Evolutionary conservation across 2,329 filamentous ascomycete species (phyloP), one percentile per base, ranked within the genome.

Genomic region (Ilyonectria sp.): DNA sequence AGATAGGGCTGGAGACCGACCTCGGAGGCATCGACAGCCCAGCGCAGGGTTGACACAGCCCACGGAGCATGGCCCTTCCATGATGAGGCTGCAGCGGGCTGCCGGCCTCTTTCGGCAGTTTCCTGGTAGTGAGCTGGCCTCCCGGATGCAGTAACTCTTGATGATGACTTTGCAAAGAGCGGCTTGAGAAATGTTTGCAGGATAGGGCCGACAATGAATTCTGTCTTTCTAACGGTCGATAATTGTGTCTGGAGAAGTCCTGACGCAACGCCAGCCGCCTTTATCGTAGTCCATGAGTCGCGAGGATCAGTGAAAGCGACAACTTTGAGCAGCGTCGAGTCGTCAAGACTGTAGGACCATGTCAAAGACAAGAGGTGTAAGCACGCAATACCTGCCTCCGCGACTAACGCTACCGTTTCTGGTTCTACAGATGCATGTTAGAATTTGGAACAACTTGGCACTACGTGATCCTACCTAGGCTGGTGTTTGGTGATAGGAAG

Each of bases 101-200:
- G 43, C 4, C 23, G 60, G 9, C 59, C 47, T 29, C 55, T 49
- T 33, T 67, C 65, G 2, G 66, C 50, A 10, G 58, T 21, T 10
- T 53, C 26, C n/a, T 43, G 60, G 63, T 78, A 79, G 3, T 72
- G 71, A 8, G 70, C 69, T 15, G 79, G 78, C 37, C 80, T 68
- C 1, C 80, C 79, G 3, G 76, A 75, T 21, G 70, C 53, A 8
- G 78, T 77, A 54, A 78, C 68, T 33, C 71, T 72, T 3, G 89
- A 85, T 21, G 84, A 86, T 17, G 87, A 83, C 65, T 85, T 86
- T 31, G 86, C 84, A 82, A 95, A 94, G 6, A 93, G 81, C 31
- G 91, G 91, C 43, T 90, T 90, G 57, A 95, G 85, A 74, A 90
- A 90, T 73, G 82, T 81, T 68, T 86, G 83, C 4, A 95, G 86